Evolutionary conservation across 257 asterid genomes (phyloP).

Genomic region (Craterostigma plantagineum): DNA sequence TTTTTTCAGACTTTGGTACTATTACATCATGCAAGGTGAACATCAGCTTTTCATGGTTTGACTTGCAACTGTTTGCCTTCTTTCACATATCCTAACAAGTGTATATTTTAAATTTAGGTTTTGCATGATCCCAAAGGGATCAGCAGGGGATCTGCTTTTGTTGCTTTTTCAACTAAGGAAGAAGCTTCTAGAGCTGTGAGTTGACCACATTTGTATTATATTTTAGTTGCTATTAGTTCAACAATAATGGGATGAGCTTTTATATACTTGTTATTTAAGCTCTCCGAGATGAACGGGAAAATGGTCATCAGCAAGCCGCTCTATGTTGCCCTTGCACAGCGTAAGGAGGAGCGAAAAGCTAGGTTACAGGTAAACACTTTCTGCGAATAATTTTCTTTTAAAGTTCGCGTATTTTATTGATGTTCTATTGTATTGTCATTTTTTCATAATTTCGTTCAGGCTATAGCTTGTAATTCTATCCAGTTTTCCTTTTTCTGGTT

Average conservation of each 20-base stretch:
- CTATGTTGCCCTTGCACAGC: conserved; percentile 8
- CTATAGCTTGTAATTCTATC: too few relatives aligned
- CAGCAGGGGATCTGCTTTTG: conserved; percentile 7
- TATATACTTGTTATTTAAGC: neutral
- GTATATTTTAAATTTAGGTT: neutral
- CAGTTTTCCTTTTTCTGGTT: too few relatives aligned
- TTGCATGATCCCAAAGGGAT: conserved; percentile 7
- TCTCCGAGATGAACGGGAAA: conserved; percentile 8
- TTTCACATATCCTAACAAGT: neutral
- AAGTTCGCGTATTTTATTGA: neutral
- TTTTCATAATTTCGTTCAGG: neutral
- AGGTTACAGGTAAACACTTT: conserved; percentile 2
- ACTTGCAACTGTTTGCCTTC: neutral
- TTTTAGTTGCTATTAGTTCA: neutral
- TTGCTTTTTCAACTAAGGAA: conserved; percentile 8
- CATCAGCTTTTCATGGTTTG: neutral
- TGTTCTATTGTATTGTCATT: too few relatives aligned
- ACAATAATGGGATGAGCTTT: neutral
- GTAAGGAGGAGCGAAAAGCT: conserved; percentile 6
- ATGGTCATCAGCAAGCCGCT: conserved; percentile 7
- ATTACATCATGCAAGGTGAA: conserved; percentile 6
- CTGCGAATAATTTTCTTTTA: neutral
- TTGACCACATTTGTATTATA: neutral
- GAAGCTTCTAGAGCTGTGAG: conserved; percentile 10
- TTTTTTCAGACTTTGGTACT: conserved; percentile 6